Evolutionary conservation across 495 filamentous ascomycete species (phyloP), one percentile per base, ranked within the genome.

Genomic region (Staphylotrichum longicolle): DNA sequence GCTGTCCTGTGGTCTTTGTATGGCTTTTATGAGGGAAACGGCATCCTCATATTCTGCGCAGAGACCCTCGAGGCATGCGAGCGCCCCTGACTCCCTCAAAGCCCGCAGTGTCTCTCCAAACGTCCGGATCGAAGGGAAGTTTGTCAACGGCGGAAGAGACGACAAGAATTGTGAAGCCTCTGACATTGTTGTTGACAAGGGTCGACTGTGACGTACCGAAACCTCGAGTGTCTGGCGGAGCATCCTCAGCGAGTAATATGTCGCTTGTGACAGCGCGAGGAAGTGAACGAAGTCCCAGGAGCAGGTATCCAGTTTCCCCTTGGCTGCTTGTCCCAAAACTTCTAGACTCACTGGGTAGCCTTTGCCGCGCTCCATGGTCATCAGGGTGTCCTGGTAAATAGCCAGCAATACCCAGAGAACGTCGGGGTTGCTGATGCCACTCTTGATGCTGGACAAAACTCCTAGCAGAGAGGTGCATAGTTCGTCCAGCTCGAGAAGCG

Each of bases 201-300:
- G 32, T 3, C 50, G 45, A 3, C 12, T n/a, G 7, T 52, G 55
- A 4, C 35, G 12, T 7, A n/a, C 44, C 1, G 60, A 63, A 14
- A 80, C 64, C 3, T 69, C 61, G 8, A 86, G 54, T 2, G 86
- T 68, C 61, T 91, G 87, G 39, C 77, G 76, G 3, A 86, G 65
- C 60, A 91, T 86, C 34, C 88, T 80, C 0, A 91, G 65, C 0
- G 88, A 89, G 64, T 91, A 91, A 7, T 82, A 73, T 4, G 80
- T 80, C 3, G 83, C 83, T 35, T 89, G 83, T 0, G 84, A 69
- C 61, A 89, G 85, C 5, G 86, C 87, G 11, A 78, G 66, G 10
- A 88, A 77, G 52, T 92, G 88, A 27, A 90, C 69, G 32, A 83
- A 78, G 2, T 79, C 77, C 89, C 88, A 91, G 7, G 75, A 74